Base-by-base conservation (phyloP, 2,329 filamentous ascomycete species). In the Diaporthe eres region DNA sequence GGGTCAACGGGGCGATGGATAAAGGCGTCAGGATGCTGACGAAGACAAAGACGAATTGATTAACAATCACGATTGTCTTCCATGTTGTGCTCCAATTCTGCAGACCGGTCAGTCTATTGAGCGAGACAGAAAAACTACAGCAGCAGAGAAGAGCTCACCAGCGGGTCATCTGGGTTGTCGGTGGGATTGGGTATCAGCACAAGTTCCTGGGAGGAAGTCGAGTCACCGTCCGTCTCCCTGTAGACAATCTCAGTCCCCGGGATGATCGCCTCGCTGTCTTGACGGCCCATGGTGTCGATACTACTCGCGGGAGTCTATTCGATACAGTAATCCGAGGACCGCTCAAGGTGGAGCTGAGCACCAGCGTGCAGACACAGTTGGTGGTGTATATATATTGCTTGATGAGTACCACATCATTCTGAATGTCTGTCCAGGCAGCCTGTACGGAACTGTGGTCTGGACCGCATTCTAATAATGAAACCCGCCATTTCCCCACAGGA, bases 21-120 rank as follows among this genome's bases (percentile, higher is more conserved):
- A 84, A 80, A 13, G 82, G 81, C 51, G 82, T 83, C 75, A 84
- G 75, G 77, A 84, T 82, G 78, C 79, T 81, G 75, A 82, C 79
- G 77, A 84, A 83, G 51, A 83, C 81, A 76, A 84, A 83, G 70
- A 83, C 61, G 65, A 79, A 81, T 78, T 83, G 81, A 77, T 83
- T 83, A 71, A 81, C 68, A 74, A 85, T 80, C 13, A 83, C 76
- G 61, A 79, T 79, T 22, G 78, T 61, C 70, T 84, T 84, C 82
- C 81, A 83, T 53, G 55, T 77, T 71, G 71, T 57, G 70, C 72
- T 81, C 83, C 82, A 84, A 77, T 85, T 84, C 55, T 75, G 57
- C 12, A 12, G 60, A 31, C n/a, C 7, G 5, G 39, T 63, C 3
- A 63, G 60, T 10, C 7, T 31, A 1, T 25, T 28, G 7, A 47